Evolutionary conservation across 148 eudicot species (phyloP).

Genomic region (Salicornia ramosissima): DNA sequence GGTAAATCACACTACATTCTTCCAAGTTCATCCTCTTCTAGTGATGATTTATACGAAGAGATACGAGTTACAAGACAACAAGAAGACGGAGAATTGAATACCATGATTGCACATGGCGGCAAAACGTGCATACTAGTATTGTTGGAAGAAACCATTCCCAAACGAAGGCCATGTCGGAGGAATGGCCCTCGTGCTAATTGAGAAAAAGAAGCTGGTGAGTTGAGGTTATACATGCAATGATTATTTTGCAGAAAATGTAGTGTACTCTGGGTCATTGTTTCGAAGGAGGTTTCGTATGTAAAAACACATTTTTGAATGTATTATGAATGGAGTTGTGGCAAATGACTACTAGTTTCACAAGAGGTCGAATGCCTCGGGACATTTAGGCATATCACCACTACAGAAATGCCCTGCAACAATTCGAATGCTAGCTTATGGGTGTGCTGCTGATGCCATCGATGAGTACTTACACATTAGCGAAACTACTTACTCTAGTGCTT

Average conservation of each 20-base stretch:
- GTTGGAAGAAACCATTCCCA: neutral
- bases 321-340: neutral
- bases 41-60: neutral
- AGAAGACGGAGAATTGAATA: no score
- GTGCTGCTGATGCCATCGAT: no score
- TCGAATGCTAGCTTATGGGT: no score
- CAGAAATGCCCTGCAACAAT: no score
- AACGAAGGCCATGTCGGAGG: neutral
- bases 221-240: no score
- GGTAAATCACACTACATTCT: neutral
- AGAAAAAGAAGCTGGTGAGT: no score
- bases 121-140: neutral
- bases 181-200: no score
- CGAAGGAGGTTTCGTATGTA: neutral
- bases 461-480: neutral
- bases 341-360: no score
- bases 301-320: neutral
- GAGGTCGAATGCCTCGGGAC: no score
- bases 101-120: no score
- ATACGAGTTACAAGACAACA: neutral
- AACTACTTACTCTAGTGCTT: neutral
- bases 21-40: neutral
- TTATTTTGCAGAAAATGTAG: no score
- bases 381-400: no score
- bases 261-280: neutral